Base-by-base conservation (phyloP, 805 yeast genomes). In the Kluyveromyces siamensis region DNA sequence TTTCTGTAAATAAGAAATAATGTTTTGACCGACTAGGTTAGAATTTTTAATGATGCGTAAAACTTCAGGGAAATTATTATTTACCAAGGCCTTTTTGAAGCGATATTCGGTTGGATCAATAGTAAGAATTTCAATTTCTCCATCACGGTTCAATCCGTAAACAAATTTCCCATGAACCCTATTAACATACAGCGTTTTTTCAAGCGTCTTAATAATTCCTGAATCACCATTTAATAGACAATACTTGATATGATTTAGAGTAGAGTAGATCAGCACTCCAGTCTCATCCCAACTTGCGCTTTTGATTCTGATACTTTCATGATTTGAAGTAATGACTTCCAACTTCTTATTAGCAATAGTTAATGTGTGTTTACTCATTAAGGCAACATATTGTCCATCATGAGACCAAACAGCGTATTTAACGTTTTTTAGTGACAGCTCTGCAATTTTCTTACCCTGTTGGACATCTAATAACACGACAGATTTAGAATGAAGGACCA, bases 81-180 rank as follows among this genome's bases (percentile, higher is more conserved):
- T 87, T 40, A 91, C 84, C 56, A 93, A 73, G 8, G 99, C 96
- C 62, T 82, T 84, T 74, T 93, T 93, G 78, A 93, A 93, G 60
- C 97, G 79, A 72, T 87, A 93, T 71, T 93, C 99, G 35, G 98
- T 91, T 39, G 98, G 96, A 65, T 93, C 99, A 57, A 95, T 88
- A 30, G 73, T 65, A 48, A 89, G 66, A 41, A 79, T 76, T 63
- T 87, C 90, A 48, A 88, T 90, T 60, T 81, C 82, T 50, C 97
- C 97, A 18, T 75, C 77, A 65, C 99, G 83, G 67, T 79, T 85
- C 62, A 93, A 77, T 56, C 96, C 84, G 69, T 79, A 88, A 37
- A 90, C 85, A 48, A 76, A 76, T 53, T 77, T 75, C 35, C 87
- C 90, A 49, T 75, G 65, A 40, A 85, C 91, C 63, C 76, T 81